phyloP scores from a whole-genome alignment of 805 yeast genomes.

The Lipomyces yamanashiensis region DNA sequence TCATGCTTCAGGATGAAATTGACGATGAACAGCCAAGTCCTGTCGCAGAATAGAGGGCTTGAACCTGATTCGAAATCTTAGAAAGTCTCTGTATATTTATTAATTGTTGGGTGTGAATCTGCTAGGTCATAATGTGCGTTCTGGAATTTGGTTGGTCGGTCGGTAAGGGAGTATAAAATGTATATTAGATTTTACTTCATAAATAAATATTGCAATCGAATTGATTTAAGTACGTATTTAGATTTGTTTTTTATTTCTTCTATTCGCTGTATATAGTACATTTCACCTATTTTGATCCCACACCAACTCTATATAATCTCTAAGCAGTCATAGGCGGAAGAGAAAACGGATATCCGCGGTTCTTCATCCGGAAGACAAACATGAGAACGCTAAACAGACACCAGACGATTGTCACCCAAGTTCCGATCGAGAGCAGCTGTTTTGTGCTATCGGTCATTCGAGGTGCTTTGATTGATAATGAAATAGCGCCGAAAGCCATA shows the following conservation, averaged over 20 bases:
- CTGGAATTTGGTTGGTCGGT: not conserved
- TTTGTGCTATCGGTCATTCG: constrained; percentile 51
- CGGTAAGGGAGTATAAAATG: not conserved
- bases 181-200: not conserved
- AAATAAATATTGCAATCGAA: not conserved
- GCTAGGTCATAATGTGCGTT: not conserved
- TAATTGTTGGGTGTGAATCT: no score
- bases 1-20: constrained; percentile 47
- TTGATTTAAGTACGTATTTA: not conserved
- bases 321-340: constrained; percentile 46
- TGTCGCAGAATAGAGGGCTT: not conserved
- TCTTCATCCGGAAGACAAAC: constrained; percentile 69
- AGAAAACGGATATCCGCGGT: constrained; percentile 74
- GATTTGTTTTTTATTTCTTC: not conserved
- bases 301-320: no score
- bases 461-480: constrained; percentile 64
- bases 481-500: constrained; percentile 63
- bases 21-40: constrained; percentile 24
- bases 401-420: constrained; percentile 54
- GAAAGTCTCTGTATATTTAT: no score
- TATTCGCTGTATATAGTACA: not conserved
- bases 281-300: not conserved
- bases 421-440: constrained; percentile 55
- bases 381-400: constrained; percentile 67
- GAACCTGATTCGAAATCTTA: no score